A percentile compares a stretch with the other conserved stretches of the same genome.
These are phyloP conservation scores for Claviceps cyperi DNA, from an alignment of 2,329 filamentous ascomycete species.

Conservation along the genomic window DNA sequence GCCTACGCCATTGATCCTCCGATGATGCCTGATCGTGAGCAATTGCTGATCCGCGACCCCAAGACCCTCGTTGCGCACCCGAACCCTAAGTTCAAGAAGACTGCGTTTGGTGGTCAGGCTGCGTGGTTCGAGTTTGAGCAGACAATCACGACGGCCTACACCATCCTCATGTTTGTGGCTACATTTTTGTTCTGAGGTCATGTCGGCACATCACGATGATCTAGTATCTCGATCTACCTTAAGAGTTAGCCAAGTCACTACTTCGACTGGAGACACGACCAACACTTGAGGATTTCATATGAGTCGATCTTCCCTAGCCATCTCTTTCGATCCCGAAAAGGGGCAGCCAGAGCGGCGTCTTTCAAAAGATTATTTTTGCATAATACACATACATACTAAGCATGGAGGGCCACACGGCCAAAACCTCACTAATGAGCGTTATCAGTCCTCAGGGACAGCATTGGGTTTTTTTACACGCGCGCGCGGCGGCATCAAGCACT, in stretches of 20 bases:
- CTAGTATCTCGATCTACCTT: no score
- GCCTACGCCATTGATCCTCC: conserved; percentile 48
- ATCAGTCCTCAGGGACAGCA: not conserved
- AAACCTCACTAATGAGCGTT: not conserved
- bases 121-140: conserved; percentile 43
- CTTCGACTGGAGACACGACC: not conserved
- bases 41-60: conserved; percentile 38
- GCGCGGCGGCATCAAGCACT: not conserved
- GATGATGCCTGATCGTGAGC: conserved; percentile 39
- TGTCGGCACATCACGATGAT: not conserved
- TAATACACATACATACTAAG: not conserved
- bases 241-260: not conserved
- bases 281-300: no score
- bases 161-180: conserved; percentile 32
- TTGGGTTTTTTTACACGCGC: not conserved
- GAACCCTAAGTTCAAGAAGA: conserved; percentile 35
- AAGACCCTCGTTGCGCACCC: conserved; percentile 41
- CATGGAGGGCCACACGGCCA: not conserved
- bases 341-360: no score
- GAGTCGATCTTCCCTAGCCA: no score
- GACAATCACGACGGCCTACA: conserved; percentile 34
- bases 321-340: no score
- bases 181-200: conserved; percentile 18
- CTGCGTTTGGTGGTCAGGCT: conserved; percentile 37
- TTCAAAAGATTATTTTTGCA: not conserved